These are phyloP conservation scores for Colletotrichum gloeosporioides DNA, from an alignment of 2,329 filamentous ascomycete genomes.

Conservation along the genomic window DNA sequence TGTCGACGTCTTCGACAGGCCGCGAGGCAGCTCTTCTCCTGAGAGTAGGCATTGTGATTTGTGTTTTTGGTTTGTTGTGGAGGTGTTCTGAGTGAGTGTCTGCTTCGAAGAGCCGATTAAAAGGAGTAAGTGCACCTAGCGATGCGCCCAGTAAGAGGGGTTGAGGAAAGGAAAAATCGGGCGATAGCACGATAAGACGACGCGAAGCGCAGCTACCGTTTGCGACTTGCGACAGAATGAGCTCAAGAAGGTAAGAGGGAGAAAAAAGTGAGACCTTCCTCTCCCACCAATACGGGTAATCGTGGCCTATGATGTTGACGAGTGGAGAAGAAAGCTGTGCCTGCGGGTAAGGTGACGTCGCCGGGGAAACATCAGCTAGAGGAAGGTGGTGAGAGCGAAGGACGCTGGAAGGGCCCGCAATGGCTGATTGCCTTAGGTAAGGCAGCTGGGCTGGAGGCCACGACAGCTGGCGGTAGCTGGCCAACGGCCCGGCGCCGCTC, in stretches of 20 bases:
- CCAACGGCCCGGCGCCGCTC: not conserved
- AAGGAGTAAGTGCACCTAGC: not conserved
- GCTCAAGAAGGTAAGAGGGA: not conserved
- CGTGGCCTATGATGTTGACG: constrained; percentile 14
- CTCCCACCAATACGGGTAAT: not conserved
- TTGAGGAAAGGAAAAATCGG: not conserved
- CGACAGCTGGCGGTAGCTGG: not conserved
- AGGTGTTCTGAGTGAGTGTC: not conserved
- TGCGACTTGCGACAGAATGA: constrained; percentile 16
- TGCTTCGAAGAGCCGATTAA: not conserved
- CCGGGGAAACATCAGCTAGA: constrained; percentile 21
- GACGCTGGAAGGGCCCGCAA: not conserved
- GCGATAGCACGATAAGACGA: not conserved
- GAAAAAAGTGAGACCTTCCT: constrained; percentile 10
- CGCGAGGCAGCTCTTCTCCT: constrained; percentile 11
- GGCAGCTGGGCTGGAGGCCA: not conserved
- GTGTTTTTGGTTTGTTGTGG: not conserved
- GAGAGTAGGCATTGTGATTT: constrained; percentile 17
- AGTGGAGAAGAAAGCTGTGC: constrained; percentile 15
- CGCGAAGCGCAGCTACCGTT: constrained; percentile 3
- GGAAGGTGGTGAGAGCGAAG: constrained; percentile 9
- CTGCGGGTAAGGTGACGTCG: constrained; percentile 22
- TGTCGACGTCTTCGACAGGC: not conserved
- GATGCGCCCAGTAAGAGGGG: constrained; percentile 4
- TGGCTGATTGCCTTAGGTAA: not conserved